Evolutionary conservation across 208 protist species (phyloP), one percentile per base, ranked within the genome.

Genomic region (Leishmania lainsoni): DNA sequence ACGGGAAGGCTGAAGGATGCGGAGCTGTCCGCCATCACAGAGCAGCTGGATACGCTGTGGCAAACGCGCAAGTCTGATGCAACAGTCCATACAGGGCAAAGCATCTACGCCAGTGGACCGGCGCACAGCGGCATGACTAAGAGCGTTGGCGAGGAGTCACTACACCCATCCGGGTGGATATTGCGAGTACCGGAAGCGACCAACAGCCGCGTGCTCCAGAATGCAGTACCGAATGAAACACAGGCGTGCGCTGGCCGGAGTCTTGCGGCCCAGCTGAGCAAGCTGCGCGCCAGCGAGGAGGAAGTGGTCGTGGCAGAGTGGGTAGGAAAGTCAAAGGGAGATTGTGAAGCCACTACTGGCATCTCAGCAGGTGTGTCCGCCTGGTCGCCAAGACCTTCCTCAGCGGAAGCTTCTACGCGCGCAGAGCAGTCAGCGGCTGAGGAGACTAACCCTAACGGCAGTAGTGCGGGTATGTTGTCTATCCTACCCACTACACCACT

Each of bases 281-380:
- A 83, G 58, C n/a, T 90, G 75, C 79, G 68, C n/a, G 77, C 65
- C 54, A 84, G 83, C 73, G 81, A 85, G 61, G 81, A 76, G 52
- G 84, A 92, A 76, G 84, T 89, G 48, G 78, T 90, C 26, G 86
- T 90, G 78, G 89, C 89, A 74, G 82, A 87, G 81, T 92, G 89
- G 87, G 51, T 85, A n/a, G 59, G 10, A 39, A 42, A 54, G 42
- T 26, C 45, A 54, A 73, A 70, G 39, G 65, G 65, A 3, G 26
- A 51, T 32, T 22, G 48, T 12, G 63, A 78, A n/a, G 35, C 52
- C 35, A 4, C 58, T n/a, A 39, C 58, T 45, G 52, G 26, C 35
- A n/a, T 20, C 14, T 42, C 54, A 58, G 54, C 45, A 16, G 29
- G 32, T 54, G 35, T 20, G 35, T 56, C 54, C 16, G 0, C 70